These are phyloP conservation scores for Pseudogymnoascus sp. DNA, from an alignment of 2,329 filamentous ascomycete genomes.

Conservation along the genomic window DNA sequence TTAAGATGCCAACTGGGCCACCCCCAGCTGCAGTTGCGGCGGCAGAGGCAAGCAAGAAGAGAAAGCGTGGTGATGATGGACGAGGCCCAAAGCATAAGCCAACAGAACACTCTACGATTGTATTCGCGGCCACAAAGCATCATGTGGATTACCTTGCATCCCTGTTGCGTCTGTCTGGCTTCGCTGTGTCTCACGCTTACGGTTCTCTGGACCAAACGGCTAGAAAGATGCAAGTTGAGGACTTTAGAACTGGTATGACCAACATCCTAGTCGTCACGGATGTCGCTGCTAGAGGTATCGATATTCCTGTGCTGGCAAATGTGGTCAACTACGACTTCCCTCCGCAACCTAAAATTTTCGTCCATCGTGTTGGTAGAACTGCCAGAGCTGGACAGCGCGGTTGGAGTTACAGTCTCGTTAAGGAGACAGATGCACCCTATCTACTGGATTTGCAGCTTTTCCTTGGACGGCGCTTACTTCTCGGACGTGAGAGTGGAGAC, in stretches of 20 bases:
- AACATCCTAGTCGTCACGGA: conserved; percentile 95
- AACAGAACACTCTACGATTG: conserved; percentile 84
- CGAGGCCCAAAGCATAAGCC: conserved; percentile 59
- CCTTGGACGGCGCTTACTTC: conserved; percentile 71
- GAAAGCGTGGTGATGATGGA: conserved; percentile 55
- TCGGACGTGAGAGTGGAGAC: conserved; percentile 58
- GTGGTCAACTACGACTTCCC: conserved; percentile 99
- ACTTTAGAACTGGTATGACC: conserved; percentile 75
- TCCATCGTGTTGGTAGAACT: conserved; percentile 92
- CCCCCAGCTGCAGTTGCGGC: conserved; percentile 43
- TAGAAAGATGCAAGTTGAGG: conserved; percentile 82
- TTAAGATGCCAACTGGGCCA: conserved; percentile 73
- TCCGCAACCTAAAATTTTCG: conserved; percentile 90
- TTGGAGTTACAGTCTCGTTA: conserved; percentile 90
- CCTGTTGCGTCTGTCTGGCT: conserved; percentile 74
- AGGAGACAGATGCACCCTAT: conserved; percentile 84
- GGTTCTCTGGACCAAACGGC: conserved; percentile 92
- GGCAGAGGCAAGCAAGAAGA: conserved; percentile 52
- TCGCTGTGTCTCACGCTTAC: conserved; percentile 88
- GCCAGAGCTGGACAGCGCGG: conserved; percentile 87
- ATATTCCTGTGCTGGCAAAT: conserved; percentile 92
- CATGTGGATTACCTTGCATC: conserved; percentile 88
- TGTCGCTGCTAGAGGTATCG: conserved; percentile 92
- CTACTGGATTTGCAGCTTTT: conserved; percentile 91
- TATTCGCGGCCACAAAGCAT: conserved; percentile 93